Percentiles rank a stretch among this genome's conserved stretches.
These are phyloP conservation scores for Lachnellula suecica DNA, from an alignment of 2,329 filamentous ascomycete species.

Conservation along the genomic window DNA sequence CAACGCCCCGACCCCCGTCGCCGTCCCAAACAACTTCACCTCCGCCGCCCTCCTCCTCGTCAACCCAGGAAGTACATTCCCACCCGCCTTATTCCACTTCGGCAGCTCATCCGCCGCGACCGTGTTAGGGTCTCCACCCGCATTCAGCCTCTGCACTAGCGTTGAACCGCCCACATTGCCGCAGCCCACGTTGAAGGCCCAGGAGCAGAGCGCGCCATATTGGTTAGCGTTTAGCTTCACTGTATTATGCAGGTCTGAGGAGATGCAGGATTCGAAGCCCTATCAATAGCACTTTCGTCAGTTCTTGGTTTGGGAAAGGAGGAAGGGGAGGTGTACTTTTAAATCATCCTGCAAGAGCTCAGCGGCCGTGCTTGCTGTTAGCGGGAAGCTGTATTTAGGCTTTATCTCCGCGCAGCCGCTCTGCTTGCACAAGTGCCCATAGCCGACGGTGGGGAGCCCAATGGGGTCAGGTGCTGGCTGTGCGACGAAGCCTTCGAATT, in stretches of 20 bases:
- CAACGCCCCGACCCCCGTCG: constrained; percentile 27
- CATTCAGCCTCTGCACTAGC: constrained; percentile 44
- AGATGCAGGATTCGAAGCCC: constrained; percentile 40
- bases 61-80: constrained; percentile 40
- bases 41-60: constrained; percentile 43
- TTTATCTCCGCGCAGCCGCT: constrained; percentile 43
- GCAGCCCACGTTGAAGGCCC: constrained; percentile 51
- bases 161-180: constrained; percentile 40
- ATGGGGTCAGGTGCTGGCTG: constrained; percentile 38
- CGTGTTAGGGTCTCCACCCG: constrained; percentile 39
- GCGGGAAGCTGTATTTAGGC: constrained; percentile 45
- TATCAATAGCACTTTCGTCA: constrained; percentile 7
- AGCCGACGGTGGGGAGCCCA: constrained; percentile 48
- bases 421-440: constrained; percentile 47
- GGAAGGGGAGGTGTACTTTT: constrained; percentile 22
- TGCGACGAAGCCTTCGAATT: constrained; percentile 37
- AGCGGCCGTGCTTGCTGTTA: constrained; percentile 40
- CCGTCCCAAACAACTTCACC: constrained; percentile 38
- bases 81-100: constrained; percentile 45
- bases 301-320: not conserved
- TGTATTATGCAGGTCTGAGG: constrained; percentile 32
- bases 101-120: constrained; percentile 46
- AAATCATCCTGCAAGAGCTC: constrained; percentile 42
- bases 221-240: constrained; percentile 49
- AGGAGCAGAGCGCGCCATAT: constrained; percentile 51